Evolutionary conservation across 495 filamentous ascomycete species (phyloP), one percentile per base, ranked within the genome.

Genomic region (Hapsidospora chrysogenum): DNA sequence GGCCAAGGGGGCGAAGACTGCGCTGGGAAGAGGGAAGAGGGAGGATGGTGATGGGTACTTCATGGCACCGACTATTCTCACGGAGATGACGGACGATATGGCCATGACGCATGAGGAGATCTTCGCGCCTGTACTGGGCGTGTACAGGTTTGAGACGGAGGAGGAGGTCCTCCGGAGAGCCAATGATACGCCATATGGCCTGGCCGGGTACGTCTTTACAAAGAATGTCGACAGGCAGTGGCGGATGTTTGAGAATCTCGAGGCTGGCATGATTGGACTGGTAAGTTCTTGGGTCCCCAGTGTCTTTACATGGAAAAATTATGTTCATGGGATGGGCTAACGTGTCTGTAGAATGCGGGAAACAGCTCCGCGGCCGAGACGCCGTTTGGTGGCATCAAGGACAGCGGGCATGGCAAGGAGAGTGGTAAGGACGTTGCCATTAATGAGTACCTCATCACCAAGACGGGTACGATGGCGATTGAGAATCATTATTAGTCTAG

Each of bases 351-450:
- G 19, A 44, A 43, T 15, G 14, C 33, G 60, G 68, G 67, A n/a
- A 74, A 75, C 39, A 59, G 65, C 26, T 80, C 75, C 0, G 69
- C 77, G 0, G 74, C 77, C 2, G 78, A 84, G 45, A 64, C 71
- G 8, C 78, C 78, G 0, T 84, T 84, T 47, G 78, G 78, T 13
- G 78, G 70, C 0, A 77, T 80, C 41, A 84, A 84, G 56, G 76
- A 81, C 47, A 74, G 68, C 5, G 78, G 78, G 0, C 80, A 80
- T 44, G 78, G 78, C 8, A 84, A 84, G 56, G 78, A 82, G 49
- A 74, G 69, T 10, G 77, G 78, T 13, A 78, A 75, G 48, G 77
- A 80, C 36, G 72, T 78, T 17, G 77, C 77, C 2, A 67, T 81
- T 16, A 57, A 67, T 21, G 77, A 80, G 49, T 83, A 78, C 37